Conservation (phyloP, 2,329 filamentous ascomycete species). For the Ophiostoma perfectum region DNA sequence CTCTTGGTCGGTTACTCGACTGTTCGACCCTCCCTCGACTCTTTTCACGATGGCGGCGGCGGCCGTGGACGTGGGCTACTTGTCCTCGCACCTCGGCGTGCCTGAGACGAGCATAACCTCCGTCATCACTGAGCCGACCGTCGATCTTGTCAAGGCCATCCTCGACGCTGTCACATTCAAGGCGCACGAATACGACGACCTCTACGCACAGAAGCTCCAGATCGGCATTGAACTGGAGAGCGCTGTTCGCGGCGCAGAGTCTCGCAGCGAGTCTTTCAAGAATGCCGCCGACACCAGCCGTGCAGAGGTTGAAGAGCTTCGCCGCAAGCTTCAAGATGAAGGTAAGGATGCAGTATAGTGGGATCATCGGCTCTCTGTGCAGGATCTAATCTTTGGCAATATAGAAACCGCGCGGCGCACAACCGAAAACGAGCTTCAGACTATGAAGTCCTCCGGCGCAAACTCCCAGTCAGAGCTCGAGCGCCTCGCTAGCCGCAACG, state of each 20-base stretch:
- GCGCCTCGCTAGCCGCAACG: slow-evolving; percentile 73
- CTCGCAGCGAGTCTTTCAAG: slow-evolving; percentile 76
- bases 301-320: slow-evolving; percentile 74
- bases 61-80: slow-evolving; percentile 63
- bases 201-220: slow-evolving; percentile 82
- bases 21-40: not conserved
- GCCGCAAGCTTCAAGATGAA: slow-evolving; percentile 74
- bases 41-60: slow-evolving; percentile 52
- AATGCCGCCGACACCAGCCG: slow-evolving; percentile 74
- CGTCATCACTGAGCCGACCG: slow-evolving; percentile 63
- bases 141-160: slow-evolving; percentile 69
- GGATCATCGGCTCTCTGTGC: not conserved
- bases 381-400: not conserved
- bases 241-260: slow-evolving; percentile 75
- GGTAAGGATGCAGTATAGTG: slow-evolving; percentile 47
- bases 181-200: slow-evolving; percentile 72
- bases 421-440: slow-evolving; percentile 75
- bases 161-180: slow-evolving; percentile 70
- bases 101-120: slow-evolving; percentile 58
- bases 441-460: slow-evolving; percentile 67
- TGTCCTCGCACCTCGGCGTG: slow-evolving; percentile 66
- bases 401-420: slow-evolving; percentile 69
- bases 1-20: not conserved
- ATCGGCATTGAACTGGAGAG: slow-evolving; percentile 91
- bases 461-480: slow-evolving; percentile 70